Evolutionary conservation across 148 eudicot genomes (phyloP).

Genomic region (Vaccinium vitisidaea): DNA sequence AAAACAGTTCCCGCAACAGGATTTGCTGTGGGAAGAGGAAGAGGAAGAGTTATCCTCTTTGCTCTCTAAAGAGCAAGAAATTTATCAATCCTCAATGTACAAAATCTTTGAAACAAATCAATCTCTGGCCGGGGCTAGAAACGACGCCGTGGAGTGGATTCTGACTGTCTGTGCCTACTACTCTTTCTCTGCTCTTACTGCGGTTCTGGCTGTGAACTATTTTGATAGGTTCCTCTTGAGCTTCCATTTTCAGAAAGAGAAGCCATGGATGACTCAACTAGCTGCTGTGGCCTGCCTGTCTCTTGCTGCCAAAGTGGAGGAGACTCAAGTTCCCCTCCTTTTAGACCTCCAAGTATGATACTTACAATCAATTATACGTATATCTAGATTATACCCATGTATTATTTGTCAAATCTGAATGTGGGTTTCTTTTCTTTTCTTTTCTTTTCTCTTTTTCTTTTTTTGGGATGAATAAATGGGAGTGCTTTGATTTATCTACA

Average conservation of each 20-base stretch:
- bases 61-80: conserved; percentile 5
- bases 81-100: neutral
- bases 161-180: conserved; percentile 4
- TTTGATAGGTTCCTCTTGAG: conserved; percentile 4
- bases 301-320: conserved; percentile 25
- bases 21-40: conserved; percentile 4
- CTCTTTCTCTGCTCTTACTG: conserved; percentile 12
- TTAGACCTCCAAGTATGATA: conserved; percentile 21
- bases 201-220: conserved; percentile 10
- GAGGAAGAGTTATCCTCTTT: conserved; percentile 9
- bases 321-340: conserved; percentile 24
- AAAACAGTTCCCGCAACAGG: neutral
- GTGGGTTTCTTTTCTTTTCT: neutral
- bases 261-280: conserved; percentile 27
- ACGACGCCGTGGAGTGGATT: conserved; percentile 11
- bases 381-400: neutral
- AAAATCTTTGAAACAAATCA: neutral
- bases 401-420: neutral
- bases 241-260: conserved; percentile 7
- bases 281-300: conserved; percentile 19
- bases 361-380: neutral
- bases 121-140: neutral
- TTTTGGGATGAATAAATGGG: neutral
- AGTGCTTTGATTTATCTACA: neutral
- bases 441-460: neutral